Conservation (phyloP, 139 green algal genomes). For the Closterium sp. region DNA sequence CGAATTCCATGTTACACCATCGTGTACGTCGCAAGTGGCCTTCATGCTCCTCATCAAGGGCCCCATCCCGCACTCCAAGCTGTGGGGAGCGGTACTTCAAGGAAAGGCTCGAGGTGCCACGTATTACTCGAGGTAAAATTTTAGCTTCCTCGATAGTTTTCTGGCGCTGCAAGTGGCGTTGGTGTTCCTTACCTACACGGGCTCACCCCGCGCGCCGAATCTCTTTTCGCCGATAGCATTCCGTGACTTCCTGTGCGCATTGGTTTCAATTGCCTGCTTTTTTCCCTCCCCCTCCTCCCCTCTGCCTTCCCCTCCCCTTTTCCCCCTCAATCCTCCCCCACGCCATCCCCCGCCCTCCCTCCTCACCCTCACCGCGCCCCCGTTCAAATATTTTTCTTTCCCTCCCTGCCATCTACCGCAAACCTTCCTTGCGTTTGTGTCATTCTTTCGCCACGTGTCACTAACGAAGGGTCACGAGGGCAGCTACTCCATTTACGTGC, state of each 20-base stretch:
- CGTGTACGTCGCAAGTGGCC: no score
- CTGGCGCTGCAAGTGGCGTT: no score
- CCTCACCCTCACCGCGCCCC: no score
- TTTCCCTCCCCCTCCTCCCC: no score
- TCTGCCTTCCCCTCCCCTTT: not conserved
- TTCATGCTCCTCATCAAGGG: constrained; percentile 29
- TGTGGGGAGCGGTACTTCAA: constrained; percentile 27
- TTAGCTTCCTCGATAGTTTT: no score
- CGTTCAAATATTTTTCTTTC: not conserved
- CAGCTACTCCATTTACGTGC: constrained; percentile 29
- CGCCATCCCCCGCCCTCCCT: not conserved
- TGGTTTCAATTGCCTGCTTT: not conserved
- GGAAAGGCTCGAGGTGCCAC: not conserved
- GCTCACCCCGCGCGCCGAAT: not conserved
- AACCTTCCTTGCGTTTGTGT: not conserved
- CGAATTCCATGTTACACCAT: no score
- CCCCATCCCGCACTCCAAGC: not conserved
- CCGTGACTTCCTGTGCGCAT: no score
- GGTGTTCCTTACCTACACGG: no score
- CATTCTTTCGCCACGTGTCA: not conserved
- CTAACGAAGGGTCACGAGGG: constrained; percentile 7
- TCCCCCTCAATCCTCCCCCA: not conserved
- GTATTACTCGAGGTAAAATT: no score
- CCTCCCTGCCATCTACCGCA: not conserved
- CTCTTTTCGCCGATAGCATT: no score